Percentiles rank a stretch among this genome's conserved stretches.
Conservation (phyloP, 2,329 filamentous ascomycete species). For the Stromatinia cepivora region DNA sequence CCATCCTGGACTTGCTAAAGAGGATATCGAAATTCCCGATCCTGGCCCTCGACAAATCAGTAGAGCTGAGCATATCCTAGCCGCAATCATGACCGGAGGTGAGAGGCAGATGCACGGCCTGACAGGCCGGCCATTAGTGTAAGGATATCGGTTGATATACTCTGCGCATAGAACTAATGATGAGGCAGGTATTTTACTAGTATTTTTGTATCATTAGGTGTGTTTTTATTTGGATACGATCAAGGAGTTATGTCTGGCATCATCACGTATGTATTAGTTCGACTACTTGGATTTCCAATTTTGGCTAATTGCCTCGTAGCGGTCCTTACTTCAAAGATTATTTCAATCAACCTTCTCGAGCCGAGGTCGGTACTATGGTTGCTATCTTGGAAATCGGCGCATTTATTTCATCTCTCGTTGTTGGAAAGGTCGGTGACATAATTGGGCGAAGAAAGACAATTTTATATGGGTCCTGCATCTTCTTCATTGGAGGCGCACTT, state of each 20-base stretch:
- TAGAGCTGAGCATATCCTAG: slow-evolving; percentile 68
- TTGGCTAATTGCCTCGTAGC: slow-evolving; percentile 48
- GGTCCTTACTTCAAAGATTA: slow-evolving; percentile 87
- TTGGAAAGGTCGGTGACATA: slow-evolving; percentile 87
- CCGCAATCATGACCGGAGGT: slow-evolving; percentile 82
- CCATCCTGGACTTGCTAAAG: slow-evolving; percentile 54
- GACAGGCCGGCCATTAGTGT: slow-evolving; percentile 94
- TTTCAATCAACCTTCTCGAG: slow-evolving; percentile 83
- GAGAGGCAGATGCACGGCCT: slow-evolving; percentile 81
- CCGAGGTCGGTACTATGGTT: slow-evolving; percentile 94
- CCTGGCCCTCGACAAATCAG: slow-evolving; percentile 63
- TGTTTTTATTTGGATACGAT: slow-evolving; percentile 88
- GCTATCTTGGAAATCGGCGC: slow-evolving; percentile 94
- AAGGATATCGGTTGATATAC: slow-evolving; percentile 43
- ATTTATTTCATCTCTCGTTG: slow-evolving; percentile 81
- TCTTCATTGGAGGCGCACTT: slow-evolving; percentile 78
- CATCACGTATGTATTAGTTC: slow-evolving; percentile 57
- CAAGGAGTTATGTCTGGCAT: slow-evolving; percentile 84
- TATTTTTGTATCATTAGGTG: slow-evolving; percentile 82
- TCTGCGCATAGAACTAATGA: slow-evolving; percentile 23
- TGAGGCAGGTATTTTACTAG: slow-evolving; percentile 82
- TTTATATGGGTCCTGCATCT: slow-evolving; percentile 88
- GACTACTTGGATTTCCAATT: neutral
- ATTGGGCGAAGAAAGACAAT: slow-evolving; percentile 89
- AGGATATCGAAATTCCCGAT: slow-evolving; percentile 80